Evolutionary conservation across 2,329 filamentous ascomycete species (phyloP).

Genomic region (Aspergillus sp.): DNA sequence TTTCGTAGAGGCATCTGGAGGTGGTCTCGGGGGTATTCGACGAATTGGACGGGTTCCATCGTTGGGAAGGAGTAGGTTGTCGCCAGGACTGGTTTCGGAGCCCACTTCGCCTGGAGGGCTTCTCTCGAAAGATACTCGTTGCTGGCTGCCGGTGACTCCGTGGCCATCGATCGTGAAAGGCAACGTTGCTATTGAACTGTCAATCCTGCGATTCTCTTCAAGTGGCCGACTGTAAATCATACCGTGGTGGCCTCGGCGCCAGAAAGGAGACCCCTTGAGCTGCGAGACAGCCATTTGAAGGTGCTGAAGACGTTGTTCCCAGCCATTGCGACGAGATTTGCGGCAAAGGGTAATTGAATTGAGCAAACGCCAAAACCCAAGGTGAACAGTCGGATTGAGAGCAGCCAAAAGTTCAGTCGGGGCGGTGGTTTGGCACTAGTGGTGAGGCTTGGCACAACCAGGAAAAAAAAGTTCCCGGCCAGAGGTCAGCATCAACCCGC

Average conservation of each 20-base stretch:
- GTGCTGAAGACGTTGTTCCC: constrained; percentile 36
- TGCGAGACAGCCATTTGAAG: constrained; percentile 40
- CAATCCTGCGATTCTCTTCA: not conserved
- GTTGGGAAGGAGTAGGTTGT: constrained; percentile 89
- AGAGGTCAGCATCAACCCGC: constrained; percentile 21
- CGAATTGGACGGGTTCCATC: constrained; percentile 77
- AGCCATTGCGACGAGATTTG: constrained; percentile 30
- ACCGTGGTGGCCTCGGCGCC: constrained; percentile 38
- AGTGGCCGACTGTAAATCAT: constrained; percentile 14
- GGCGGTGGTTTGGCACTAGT: constrained; percentile 31
- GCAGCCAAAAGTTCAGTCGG: constrained; percentile 35
- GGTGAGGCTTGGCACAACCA: constrained; percentile 32
- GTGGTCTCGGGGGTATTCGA: constrained; percentile 76
- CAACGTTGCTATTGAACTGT: constrained; percentile 41
- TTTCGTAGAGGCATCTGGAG: constrained; percentile 82
- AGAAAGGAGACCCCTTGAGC: constrained; percentile 34
- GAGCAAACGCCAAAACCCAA: not conserved
- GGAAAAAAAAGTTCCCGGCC: constrained; percentile 39
- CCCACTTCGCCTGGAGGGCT: constrained; percentile 35
- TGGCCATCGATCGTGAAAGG: constrained; percentile 50
- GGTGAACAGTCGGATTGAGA: constrained; percentile 10
- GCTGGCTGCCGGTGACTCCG: constrained; percentile 38
- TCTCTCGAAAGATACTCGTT: constrained; percentile 28
- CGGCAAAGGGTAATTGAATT: not conserved
- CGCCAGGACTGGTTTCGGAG: constrained; percentile 65